These are phyloP conservation scores for Epicoccum nigrum DNA, from an alignment of 2,329 filamentous ascomycete species.

Conservation along the genomic window DNA sequence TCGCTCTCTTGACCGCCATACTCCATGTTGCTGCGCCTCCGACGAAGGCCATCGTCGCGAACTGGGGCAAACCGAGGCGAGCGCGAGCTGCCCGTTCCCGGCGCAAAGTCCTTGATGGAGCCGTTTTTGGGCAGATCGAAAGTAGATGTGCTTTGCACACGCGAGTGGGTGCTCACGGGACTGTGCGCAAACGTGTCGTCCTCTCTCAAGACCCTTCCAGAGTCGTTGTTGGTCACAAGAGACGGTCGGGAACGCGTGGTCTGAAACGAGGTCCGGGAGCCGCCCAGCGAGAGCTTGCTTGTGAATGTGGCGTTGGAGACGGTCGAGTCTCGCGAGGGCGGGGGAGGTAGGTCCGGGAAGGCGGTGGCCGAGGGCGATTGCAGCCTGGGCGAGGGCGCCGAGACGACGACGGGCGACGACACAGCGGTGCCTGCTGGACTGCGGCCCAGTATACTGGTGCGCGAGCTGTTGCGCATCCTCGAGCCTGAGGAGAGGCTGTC, in stretches of 20 bases:
- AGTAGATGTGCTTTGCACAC: slow-evolving; percentile 24
- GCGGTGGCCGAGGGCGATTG: slow-evolving; percentile 47
- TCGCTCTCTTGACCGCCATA: slow-evolving; percentile 39
- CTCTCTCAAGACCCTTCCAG: slow-evolving; percentile 23
- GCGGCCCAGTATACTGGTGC: slow-evolving; percentile 13
- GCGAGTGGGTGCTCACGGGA: slow-evolving; percentile 34
- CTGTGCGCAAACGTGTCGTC: slow-evolving; percentile 37
- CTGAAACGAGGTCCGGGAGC: slow-evolving; percentile 36
- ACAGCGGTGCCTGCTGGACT: slow-evolving; percentile 39
- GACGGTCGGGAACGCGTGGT: slow-evolving; percentile 41
- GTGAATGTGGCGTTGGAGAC: slow-evolving; percentile 36
- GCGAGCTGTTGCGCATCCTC: slow-evolving; percentile 24
- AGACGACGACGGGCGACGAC: slow-evolving; percentile 46
- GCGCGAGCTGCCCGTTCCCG: slow-evolving; percentile 17
- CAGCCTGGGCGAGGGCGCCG: slow-evolving; percentile 44
- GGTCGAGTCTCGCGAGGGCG: slow-evolving; percentile 45
- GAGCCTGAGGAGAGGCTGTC: slow-evolving; percentile 30
- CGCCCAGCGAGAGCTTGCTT: slow-evolving; percentile 41
- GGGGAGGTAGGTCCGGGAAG: slow-evolving; percentile 43
- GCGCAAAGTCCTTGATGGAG: slow-evolving; percentile 24
- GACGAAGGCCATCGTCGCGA: slow-evolving; percentile 28
- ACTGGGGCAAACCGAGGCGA: slow-evolving; percentile 28
- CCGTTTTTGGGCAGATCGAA: slow-evolving; percentile 27
- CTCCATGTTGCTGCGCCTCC: slow-evolving; percentile 32
- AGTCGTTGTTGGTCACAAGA: slow-evolving; percentile 29